These are phyloP conservation scores for Sporothrix luriei DNA, from an alignment of 2,329 filamentous ascomycete species.

Conservation along the genomic window DNA sequence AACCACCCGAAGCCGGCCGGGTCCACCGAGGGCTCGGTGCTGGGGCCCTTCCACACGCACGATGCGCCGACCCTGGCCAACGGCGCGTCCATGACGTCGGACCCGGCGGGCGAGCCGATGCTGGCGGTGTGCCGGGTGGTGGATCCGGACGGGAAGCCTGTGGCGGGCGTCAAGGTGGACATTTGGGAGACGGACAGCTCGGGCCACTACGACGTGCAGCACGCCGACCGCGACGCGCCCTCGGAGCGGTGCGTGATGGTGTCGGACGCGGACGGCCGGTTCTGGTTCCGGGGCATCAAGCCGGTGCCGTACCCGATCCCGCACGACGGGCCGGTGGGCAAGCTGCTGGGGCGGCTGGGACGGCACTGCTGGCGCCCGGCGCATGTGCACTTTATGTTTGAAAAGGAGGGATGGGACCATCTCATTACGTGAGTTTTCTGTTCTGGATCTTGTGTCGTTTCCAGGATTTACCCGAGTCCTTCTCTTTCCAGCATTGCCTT, in stretches of 20 bases:
- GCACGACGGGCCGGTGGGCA: conserved; percentile 79
- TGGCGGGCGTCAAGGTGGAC: conserved; percentile 70
- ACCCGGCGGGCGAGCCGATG: conserved; percentile 68
- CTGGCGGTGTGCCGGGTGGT: conserved; percentile 73
- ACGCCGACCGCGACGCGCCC: conserved; percentile 63
- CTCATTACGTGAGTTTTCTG: conserved; percentile 74
- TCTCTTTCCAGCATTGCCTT: conserved; percentile 1
- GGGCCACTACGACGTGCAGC: conserved; percentile 83
- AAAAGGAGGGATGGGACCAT: conserved; percentile 75
- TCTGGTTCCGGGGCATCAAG: conserved; percentile 84
- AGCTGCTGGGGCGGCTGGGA: conserved; percentile 64
- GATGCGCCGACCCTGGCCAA: conserved; percentile 63
- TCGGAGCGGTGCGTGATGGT: conserved; percentile 69
- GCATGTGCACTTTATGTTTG: conserved; percentile 89
- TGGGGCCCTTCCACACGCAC: conserved; percentile 82
- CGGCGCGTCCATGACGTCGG: conserved; percentile 67
- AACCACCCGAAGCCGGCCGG: conserved; percentile 75
- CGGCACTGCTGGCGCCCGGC: conserved; percentile 77
- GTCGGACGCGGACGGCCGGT: conserved; percentile 70
- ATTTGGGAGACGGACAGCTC: conserved; percentile 83
- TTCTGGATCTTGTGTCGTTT: conserved; percentile 50
- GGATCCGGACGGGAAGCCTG: conserved; percentile 64
- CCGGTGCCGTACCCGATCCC: conserved; percentile 87
- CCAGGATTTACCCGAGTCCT: not conserved
- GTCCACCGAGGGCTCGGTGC: conserved; percentile 75